A percentile compares a stretch with the other conserved stretches of the same genome.
Conservation (phyloP, 805 yeast species). For the Schizosaccharomyces cryophilus region DNA sequence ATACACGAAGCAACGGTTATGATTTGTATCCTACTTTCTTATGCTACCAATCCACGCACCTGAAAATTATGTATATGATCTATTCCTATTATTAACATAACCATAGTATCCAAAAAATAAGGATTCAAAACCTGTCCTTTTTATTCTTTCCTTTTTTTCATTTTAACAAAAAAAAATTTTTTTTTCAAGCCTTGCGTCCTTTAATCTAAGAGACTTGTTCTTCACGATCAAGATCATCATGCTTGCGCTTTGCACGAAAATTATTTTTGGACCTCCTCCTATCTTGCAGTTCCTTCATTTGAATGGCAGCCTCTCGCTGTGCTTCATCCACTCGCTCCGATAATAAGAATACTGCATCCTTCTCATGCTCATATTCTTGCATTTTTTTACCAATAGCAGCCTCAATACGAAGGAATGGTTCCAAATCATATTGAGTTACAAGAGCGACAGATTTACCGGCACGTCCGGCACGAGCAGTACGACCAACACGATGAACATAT, state of each 20-base stretch:
- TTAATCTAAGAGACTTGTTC: constrained; percentile 11
- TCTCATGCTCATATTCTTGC: constrained; percentile 61
- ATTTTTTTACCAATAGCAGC: constrained; percentile 61
- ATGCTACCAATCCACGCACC: background rate
- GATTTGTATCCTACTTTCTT: background rate
- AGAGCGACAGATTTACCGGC: constrained; percentile 69
- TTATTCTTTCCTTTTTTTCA: background rate
- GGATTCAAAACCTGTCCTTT: background rate
- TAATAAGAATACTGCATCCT: constrained; percentile 48
- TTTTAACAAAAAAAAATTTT: too few relatives aligned
- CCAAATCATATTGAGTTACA: constrained; percentile 87
- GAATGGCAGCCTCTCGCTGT: constrained; percentile 64
- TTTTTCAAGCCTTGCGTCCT: background rate
- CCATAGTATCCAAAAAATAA: background rate
- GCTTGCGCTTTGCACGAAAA: constrained; percentile 19
- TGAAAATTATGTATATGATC: background rate
- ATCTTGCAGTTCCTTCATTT: constrained; percentile 37
- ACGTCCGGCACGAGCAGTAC: constrained; percentile 87
- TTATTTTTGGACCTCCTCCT: constrained; percentile 8
- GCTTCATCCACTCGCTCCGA: constrained; percentile 82
- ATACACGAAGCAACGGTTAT: too few relatives aligned
- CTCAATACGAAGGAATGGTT: constrained; percentile 68
- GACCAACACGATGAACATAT: constrained; percentile 93
- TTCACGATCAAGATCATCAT: constrained; percentile 25
- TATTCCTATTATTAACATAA: background rate